Conservation (phyloP, 805 yeast genomes). For the Saccharomyces cerevisiae region DNA sequence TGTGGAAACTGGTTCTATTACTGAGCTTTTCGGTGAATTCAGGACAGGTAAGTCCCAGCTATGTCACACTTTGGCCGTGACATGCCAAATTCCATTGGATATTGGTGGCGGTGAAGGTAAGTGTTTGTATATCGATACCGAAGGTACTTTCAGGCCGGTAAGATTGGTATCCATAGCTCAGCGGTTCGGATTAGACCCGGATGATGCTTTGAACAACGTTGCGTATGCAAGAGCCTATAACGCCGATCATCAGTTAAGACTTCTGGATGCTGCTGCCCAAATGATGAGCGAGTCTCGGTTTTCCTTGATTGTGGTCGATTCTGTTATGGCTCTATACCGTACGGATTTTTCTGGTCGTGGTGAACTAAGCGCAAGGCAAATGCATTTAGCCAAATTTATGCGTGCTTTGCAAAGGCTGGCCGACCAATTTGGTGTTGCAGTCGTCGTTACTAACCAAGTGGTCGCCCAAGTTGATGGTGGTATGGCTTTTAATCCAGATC, state of each 20-base stretch:
- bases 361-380: constrained; percentile 88
- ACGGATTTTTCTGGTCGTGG: constrained; percentile 95
- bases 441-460: constrained; percentile 90
- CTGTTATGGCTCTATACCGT: constrained; percentile 92
- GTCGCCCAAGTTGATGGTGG: constrained; percentile 95
- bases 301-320: constrained; percentile 85
- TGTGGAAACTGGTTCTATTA: constrained; percentile 91
- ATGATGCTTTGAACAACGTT: constrained; percentile 91
- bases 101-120: constrained; percentile 99
- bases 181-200: constrained; percentile 84
- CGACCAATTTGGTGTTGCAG: constrained; percentile 96
- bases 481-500: constrained; percentile 80
- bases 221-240: constrained; percentile 97
- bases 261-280: constrained; percentile 81
- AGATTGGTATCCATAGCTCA: constrained; percentile 84
- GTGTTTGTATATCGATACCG: constrained; percentile 92
- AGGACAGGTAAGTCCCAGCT: constrained; percentile 96
- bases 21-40: constrained; percentile 94
- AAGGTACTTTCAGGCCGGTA: constrained; percentile 92
- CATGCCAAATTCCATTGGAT: constrained; percentile 92
- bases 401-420: constrained; percentile 86
- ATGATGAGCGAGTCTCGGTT: constrained; percentile 95
- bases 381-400: constrained; percentile 89
- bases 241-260: constrained; percentile 88
- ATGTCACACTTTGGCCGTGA: constrained; percentile 93